Percentiles rank a stretch among this genome's conserved stretches.
phyloP scores from a whole-genome alignment of 306 rosid species.

The Trifolium dubium region DNA sequence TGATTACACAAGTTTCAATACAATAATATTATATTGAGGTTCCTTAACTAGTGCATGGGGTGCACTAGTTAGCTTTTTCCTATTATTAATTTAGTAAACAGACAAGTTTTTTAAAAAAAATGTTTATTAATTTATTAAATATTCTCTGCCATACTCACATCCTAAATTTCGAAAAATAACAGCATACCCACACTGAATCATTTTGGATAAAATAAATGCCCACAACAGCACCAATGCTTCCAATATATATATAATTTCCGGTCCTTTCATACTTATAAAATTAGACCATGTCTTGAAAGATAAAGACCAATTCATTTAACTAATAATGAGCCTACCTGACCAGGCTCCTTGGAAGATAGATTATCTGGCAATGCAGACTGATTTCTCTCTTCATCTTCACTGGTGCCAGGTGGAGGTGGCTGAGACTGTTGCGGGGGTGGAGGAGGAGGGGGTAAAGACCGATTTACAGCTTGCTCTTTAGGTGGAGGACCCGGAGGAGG shows the following conservation, averaged over 20 bases:
- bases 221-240: slow-evolving; percentile 22
- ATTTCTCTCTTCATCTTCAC: slow-evolving; percentile 61
- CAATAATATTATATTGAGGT: no score
- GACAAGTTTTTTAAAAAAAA: slow-evolving; percentile 1
- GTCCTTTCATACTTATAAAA: not conserved
- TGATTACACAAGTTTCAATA: no score
- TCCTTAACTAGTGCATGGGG: no score
- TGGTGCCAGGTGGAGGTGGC: slow-evolving; percentile 76
- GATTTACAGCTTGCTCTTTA: slow-evolving; percentile 67
- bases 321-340: slow-evolving; percentile 59
- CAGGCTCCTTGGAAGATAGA: slow-evolving; percentile 58
- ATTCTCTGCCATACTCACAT: slow-evolving; percentile 18
- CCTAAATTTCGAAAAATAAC: slow-evolving; percentile 30
- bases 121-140: slow-evolving; percentile 15
- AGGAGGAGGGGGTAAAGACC: slow-evolving; percentile 71
- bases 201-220: slow-evolving; percentile 28
- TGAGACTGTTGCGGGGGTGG: slow-evolving; percentile 75
- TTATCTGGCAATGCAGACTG: slow-evolving; percentile 64
- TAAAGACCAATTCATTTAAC: slow-evolving; percentile 21
- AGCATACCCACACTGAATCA: slow-evolving; percentile 16
- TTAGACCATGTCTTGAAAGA: slow-evolving; percentile 26
- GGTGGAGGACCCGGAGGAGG: slow-evolving; percentile 99
- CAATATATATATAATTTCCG: slow-evolving; percentile 13
- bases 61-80: no score
- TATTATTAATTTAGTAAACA: slow-evolving; percentile 1